Conservation (phyloP, 305 asterid genomes). For the Solanum chacoense region DNA sequence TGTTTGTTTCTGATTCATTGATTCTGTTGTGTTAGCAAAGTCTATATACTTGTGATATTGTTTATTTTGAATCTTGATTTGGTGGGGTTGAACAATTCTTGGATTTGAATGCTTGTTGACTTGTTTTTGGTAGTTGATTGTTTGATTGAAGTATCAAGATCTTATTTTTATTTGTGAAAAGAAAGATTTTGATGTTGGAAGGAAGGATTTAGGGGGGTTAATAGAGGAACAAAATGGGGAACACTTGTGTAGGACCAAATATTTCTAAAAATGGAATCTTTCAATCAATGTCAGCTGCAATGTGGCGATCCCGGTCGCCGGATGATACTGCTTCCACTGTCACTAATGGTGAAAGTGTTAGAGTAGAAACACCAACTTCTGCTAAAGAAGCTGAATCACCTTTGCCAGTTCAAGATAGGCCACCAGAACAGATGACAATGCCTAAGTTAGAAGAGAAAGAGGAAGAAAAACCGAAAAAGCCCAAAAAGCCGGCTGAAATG, state of each 20-base stretch:
- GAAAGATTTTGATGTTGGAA: background rate
- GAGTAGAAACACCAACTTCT: slow-evolving; percentile 14
- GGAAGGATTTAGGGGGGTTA: background rate
- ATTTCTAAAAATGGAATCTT: slow-evolving; percentile 36
- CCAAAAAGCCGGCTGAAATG: slow-evolving; percentile 23
- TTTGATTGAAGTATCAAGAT: slow-evolving; percentile 8
- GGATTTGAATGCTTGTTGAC: slow-evolving; percentile 6
- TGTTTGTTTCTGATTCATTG: background rate
- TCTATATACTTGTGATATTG: background rate
- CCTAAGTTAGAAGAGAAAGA: slow-evolving; percentile 23
- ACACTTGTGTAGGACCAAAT: slow-evolving; percentile 55
- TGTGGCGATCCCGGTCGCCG: slow-evolving; percentile 38
- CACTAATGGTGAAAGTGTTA: slow-evolving; percentile 16
- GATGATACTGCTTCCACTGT: slow-evolving; percentile 9
- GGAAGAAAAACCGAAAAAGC: slow-evolving; percentile 14
- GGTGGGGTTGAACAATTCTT: background rate
- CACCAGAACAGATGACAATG: slow-evolving; percentile 38
- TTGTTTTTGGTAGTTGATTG: slow-evolving; percentile 11
- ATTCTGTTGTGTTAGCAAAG: background rate
- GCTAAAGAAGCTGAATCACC: slow-evolving; percentile 26
- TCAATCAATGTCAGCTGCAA: slow-evolving; percentile 35
- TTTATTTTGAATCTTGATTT: background rate
- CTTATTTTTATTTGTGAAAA: background rate
- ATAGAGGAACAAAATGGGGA: slow-evolving; percentile 43
- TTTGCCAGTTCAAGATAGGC: slow-evolving; percentile 24